phyloP scores from a whole-genome alignment of 2,329 filamentous ascomycete genomes.

The Sclerotinia borealis region DNA sequence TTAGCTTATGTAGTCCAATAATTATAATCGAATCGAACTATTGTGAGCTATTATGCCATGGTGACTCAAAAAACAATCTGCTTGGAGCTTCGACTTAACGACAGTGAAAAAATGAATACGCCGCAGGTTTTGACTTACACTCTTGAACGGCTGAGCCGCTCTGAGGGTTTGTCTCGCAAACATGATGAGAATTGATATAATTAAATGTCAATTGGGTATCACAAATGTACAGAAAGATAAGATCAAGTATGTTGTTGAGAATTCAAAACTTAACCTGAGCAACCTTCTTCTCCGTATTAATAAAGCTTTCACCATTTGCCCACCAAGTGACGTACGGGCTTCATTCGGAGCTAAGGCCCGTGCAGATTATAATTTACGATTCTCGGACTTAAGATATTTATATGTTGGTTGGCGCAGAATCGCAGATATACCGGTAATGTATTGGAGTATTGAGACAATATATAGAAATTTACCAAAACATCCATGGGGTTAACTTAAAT shows the following conservation, averaged over 20 bases:
- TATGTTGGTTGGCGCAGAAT: too few species aligned
- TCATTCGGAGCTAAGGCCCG: not conserved
- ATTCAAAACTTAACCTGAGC: not conserved
- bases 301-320: conserved; percentile 1
- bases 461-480: too few species aligned
- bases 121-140: conserved; percentile 43
- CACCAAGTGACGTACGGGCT: not conserved
- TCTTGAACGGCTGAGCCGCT: conserved; percentile 57
- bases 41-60: not conserved
- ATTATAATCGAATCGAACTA: not conserved
- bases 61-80: not conserved
- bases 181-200: conserved; percentile 40
- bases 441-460: too few species aligned
- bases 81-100: not conserved
- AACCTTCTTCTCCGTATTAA: too few species aligned
- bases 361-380: not conserved
- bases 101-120: not conserved
- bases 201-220: not conserved
- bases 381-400: not conserved
- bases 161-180: conserved; percentile 61
- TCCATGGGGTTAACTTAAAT: too few species aligned
- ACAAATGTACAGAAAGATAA: not conserved
- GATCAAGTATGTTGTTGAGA: not conserved
- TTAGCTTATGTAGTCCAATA: conserved; percentile 12
- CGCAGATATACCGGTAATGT: too few species aligned